Evolutionary conservation across 2,329 filamentous ascomycete genomes (phyloP), one percentile per base, ranked within the genome.

Genomic region (Diaporthe helianthi): DNA sequence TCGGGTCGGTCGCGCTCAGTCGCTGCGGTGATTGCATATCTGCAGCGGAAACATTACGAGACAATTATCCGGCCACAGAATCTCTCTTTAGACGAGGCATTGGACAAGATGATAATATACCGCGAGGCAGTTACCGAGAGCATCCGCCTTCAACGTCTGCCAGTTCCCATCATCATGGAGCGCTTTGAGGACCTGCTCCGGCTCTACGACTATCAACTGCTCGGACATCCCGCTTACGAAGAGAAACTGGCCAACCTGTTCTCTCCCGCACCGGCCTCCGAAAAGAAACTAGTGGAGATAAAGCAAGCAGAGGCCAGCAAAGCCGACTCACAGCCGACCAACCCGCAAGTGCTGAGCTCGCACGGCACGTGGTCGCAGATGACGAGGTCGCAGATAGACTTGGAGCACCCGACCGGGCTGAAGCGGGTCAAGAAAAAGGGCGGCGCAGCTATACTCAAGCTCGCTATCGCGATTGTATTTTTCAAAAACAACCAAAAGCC

Each of bases 391-490:
- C 33, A 65, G 49, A 65, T 65, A 41, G 47, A 53, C 12, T 12
- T 55, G 4, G 52, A 38, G n/a, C 22, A 54, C 3, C 46, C 52
- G 1, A 6, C 29, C 8, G 52, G 65, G n/a, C 44, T 46, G 31
- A 67, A 67, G 19, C 49, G 65, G 53, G 65, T 67, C 41, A 58
- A 47, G 65, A 67, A 67, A 53, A 67, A 58, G 52, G 65, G 65
- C 22, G 65, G 65, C 7, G 65, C 65, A 7, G 65, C 41, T 2
- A 49, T 67, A 22, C 65, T 67, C 41, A 67, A 67, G 51, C 53
- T 67, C 24, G 53, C 29, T 15, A 17, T 41, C 9, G 65, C 65
- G 1, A 47, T 67, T 9, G 29, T 22, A 3, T 67, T 67, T 52
- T 67, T 67, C 52, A 67, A 41, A 13, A 54, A 67, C 24, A 51